A percentile compares a stretch with the other conserved stretches of the same genome.
These are phyloP conservation scores for Plasmodium berghei DNA, from an alignment of 169 alveolate genomes.

Conservation along the genomic window DNA sequence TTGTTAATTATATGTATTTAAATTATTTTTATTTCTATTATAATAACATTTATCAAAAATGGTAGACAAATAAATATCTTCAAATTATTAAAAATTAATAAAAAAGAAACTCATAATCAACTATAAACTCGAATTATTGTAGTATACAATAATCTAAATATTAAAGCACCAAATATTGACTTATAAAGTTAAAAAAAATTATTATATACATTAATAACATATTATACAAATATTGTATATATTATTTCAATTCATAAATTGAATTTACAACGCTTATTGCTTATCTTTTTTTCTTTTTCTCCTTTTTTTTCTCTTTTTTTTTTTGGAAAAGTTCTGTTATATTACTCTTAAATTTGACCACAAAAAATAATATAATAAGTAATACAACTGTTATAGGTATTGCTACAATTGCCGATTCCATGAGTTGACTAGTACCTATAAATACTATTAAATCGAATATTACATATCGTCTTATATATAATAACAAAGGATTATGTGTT, in stretches of 20 bases:
- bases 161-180: too few species aligned
- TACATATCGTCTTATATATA: background rate
- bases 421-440: background rate
- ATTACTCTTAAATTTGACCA: background rate
- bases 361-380: background rate
- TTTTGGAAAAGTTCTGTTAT: background rate
- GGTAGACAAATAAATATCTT: too few species aligned
- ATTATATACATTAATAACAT: too few species aligned
- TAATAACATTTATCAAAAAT: too few species aligned
- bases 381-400: background rate
- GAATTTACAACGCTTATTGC: background rate
- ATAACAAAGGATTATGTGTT: background rate
- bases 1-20: too few species aligned
- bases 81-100: too few species aligned
- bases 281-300: background rate
- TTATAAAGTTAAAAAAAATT: too few species aligned
- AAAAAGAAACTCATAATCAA: too few species aligned
- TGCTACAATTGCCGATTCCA: background rate
- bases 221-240: background rate
- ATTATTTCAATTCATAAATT: background rate
- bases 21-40: too few species aligned
- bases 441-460: background rate
- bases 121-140: too few species aligned
- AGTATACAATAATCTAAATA: too few species aligned
- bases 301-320: background rate